Evolutionary conservation across 2,329 filamentous ascomycete genomes (phyloP).

Genomic region (Coniella vitis): DNA sequence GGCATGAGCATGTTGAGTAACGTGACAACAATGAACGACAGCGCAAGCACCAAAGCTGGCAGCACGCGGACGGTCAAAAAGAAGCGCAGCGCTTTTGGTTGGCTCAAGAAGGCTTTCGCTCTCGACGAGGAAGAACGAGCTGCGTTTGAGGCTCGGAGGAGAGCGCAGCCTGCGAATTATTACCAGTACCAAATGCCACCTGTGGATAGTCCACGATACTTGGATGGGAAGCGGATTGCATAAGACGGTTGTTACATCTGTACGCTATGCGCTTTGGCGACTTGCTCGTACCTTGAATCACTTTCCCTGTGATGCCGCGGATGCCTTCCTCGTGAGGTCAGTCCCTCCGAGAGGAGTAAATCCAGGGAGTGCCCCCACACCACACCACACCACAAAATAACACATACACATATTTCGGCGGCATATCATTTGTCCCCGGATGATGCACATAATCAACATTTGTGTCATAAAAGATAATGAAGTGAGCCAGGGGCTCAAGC

Average conservation of each 20-base stretch:
- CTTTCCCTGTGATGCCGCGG: too few relatives aligned
- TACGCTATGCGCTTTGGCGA: not conserved
- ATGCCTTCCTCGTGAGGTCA: too few relatives aligned
- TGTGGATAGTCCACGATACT: slow-evolving; percentile 42
- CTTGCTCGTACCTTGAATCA: too few relatives aligned
- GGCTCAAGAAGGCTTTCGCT: slow-evolving; percentile 62
- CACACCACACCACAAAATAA: too few relatives aligned
- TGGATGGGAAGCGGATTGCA: slow-evolving; percentile 47
- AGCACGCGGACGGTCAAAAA: slow-evolving; percentile 48
- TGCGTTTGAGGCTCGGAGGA: slow-evolving; percentile 50
- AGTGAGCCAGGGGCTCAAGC: too few relatives aligned
- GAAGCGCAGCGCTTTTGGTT: slow-evolving; percentile 61
- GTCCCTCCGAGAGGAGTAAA: too few relatives aligned
- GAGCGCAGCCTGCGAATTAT: slow-evolving; percentile 35
- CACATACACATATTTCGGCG: too few relatives aligned
- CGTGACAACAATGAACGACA: slow-evolving; percentile 36
- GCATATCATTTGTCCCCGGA: too few relatives aligned
- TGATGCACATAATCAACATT: not conserved
- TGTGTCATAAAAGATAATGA: not conserved
- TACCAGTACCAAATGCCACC: slow-evolving; percentile 35
- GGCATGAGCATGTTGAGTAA: slow-evolving; percentile 54
- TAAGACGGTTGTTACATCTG: not conserved
- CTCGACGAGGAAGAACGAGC: slow-evolving; percentile 57
- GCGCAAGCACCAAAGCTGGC: slow-evolving; percentile 18
- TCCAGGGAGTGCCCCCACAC: too few relatives aligned